phyloP scores from a whole-genome alignment of 2,329 filamentous ascomycete species.

The Botryotinia narcissicola region DNA sequence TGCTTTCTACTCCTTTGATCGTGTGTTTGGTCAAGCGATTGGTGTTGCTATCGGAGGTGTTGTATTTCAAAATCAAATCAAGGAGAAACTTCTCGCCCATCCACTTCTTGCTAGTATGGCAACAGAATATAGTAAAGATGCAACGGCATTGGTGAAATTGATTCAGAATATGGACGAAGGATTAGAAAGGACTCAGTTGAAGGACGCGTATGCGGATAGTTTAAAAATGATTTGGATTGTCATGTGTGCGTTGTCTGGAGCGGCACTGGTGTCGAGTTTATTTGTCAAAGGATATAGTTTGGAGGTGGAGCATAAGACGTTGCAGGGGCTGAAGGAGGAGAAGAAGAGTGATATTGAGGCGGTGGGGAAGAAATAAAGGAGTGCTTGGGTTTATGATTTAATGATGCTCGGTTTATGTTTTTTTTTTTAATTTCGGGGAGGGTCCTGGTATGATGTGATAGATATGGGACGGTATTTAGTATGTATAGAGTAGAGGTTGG shows the following conservation, averaged over 20 bases:
- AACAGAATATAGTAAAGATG: conserved; percentile 34
- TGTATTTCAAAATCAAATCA: conserved; percentile 63
- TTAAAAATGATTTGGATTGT: conserved; percentile 56
- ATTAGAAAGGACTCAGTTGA: conserved; percentile 44
- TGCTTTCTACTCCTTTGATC: conserved; percentile 66
- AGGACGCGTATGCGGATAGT: conserved; percentile 53
- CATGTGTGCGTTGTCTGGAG: conserved; percentile 51
- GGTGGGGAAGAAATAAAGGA: background rate
- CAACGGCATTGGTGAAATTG: conserved; percentile 33
- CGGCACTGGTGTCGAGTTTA: conserved; percentile 48
- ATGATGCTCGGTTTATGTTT: background rate
- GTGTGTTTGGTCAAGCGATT: conserved; percentile 61
- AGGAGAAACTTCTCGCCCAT: conserved; percentile 31
- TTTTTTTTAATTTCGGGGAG: background rate
- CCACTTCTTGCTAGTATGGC: conserved; percentile 31
- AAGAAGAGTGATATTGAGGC: conserved; percentile 28
- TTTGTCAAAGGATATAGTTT: conserved; percentile 50
- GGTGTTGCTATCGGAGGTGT: conserved; percentile 67
- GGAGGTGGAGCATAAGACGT: conserved; percentile 46
- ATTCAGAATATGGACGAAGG: conserved; percentile 37
- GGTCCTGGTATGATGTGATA: background rate
- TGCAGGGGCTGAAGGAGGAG: conserved; percentile 48
- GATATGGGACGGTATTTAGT: background rate
- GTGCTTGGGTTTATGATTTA: background rate
- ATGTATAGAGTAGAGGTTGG: background rate